Evolutionary conservation across 257 asterid species (phyloP).

Genomic region (Parsonsia alboflavescens): DNA sequence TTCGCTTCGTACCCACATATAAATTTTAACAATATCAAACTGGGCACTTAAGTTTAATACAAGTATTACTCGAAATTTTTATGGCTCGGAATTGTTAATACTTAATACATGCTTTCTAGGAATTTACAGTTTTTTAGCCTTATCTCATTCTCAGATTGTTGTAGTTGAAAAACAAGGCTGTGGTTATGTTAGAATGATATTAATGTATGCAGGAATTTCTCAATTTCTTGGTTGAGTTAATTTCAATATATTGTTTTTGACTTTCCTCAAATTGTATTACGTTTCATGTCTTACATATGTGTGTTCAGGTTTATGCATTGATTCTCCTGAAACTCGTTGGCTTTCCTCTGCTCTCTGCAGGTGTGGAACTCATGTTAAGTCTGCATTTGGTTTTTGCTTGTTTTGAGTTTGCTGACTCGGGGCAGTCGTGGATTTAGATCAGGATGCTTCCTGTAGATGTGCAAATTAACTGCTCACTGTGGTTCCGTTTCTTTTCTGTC

Average conservation of each 20-base stretch:
- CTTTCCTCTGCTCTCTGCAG: neutral
- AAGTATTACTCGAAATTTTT: neutral
- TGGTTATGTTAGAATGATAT: neutral
- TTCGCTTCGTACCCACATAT: neutral
- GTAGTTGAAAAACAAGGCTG: neutral
- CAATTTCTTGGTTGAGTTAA: neutral
- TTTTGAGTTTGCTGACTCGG: neutral
- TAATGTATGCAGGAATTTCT: neutral
- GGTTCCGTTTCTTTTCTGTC: neutral
- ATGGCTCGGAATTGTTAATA: neutral
- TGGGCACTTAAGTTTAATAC: neutral
- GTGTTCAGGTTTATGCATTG: constrained; percentile 1
- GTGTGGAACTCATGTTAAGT: neutral
- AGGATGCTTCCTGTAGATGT: neutral
- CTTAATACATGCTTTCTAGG: neutral
- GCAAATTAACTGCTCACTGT: neutral
- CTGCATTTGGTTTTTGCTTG: neutral
- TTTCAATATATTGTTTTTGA: neutral
- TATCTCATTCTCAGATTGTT: neutral
- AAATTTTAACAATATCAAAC: neutral
- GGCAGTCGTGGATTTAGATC: neutral
- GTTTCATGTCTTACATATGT: neutral
- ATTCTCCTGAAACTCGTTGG: neutral
- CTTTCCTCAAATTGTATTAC: neutral
- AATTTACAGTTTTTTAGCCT: neutral